Conservation (phyloP, 257 asterid genomes). For the Lavandula angustifolia region DNA sequence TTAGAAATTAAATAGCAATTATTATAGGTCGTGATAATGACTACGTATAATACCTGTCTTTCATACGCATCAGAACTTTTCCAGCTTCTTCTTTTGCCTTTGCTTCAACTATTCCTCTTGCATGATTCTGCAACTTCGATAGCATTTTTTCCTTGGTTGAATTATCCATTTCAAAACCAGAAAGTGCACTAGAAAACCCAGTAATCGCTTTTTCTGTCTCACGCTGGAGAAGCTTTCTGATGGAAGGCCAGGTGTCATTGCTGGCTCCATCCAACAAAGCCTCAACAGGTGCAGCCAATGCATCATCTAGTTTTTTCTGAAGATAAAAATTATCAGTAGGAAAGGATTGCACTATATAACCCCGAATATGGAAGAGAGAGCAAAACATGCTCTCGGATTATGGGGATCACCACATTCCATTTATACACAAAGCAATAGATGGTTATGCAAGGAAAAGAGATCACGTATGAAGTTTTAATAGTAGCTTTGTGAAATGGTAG, state of each 20-base stretch:
- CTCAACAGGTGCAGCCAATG: slow-evolving; percentile 83
- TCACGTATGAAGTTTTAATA: background rate
- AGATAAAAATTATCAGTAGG: slow-evolving; percentile 32
- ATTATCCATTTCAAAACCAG: slow-evolving; percentile 89
- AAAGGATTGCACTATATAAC: slow-evolving; percentile 24
- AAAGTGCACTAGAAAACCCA: slow-evolving; percentile 67
- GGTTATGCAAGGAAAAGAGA: background rate
- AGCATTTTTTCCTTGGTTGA: slow-evolving; percentile 62
- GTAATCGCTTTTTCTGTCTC: slow-evolving; percentile 69
- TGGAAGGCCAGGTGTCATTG: slow-evolving; percentile 89
- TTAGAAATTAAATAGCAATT: slow-evolving; percentile 17
- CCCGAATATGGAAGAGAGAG: background rate
- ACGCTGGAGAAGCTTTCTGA: slow-evolving; percentile 64
- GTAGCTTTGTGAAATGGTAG: slow-evolving; percentile 8
- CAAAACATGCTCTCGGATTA: background rate
- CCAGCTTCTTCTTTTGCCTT: slow-evolving; percentile 97
- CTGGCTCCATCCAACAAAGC: slow-evolving; percentile 91
- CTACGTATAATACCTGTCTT: slow-evolving; percentile 62
- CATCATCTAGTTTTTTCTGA: slow-evolving; percentile 77
- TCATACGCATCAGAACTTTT: slow-evolving; percentile 87
- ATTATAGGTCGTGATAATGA: slow-evolving; percentile 26
- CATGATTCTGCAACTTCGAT: slow-evolving; percentile 58
- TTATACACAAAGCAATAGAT: slow-evolving; percentile 20
- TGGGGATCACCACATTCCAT: background rate
- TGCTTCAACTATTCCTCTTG: slow-evolving; percentile 83